These are phyloP conservation scores for Agrocybe chaxingu DNA, from an alignment of 768 basidiomycete species.

Conservation along the genomic window DNA sequence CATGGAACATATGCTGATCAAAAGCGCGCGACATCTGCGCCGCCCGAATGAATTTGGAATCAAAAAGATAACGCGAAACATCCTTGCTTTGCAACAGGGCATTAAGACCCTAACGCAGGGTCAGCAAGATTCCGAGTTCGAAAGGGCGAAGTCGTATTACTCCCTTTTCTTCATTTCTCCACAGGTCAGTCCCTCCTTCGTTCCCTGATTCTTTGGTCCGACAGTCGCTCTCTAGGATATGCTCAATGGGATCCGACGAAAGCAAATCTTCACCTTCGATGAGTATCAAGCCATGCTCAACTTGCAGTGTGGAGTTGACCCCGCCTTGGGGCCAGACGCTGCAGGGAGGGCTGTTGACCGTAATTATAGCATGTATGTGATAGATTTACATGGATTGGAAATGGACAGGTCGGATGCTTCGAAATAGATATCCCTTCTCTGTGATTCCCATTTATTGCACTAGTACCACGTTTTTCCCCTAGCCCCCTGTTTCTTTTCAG, in stretches of 20 bases:
- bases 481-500: not conserved
- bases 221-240: slow-evolving; percentile 51
- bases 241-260: slow-evolving; percentile 64
- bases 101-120: slow-evolving; percentile 73
- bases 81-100: slow-evolving; percentile 88
- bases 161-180: slow-evolving; percentile 73
- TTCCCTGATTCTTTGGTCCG: not conserved
- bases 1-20: slow-evolving; percentile 80
- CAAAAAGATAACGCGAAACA: slow-evolving; percentile 84
- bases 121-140: slow-evolving; percentile 62
- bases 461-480: not conserved
- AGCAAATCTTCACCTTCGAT: slow-evolving; percentile 77
- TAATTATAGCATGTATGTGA: slow-evolving; percentile 84
- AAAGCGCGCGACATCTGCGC: slow-evolving; percentile 67
- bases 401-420: slow-evolving; percentile 41
- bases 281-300: slow-evolving; percentile 91
- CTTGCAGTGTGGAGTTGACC: slow-evolving; percentile 84
- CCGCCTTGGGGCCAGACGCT: slow-evolving; percentile 36
- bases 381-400: slow-evolving; percentile 84
- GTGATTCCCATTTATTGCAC: not conserved
- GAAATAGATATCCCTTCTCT: slow-evolving; percentile 10
- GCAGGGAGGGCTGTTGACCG: slow-evolving; percentile 56
- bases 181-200: slow-evolving; percentile 44
- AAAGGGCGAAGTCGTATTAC: slow-evolving; percentile 78
- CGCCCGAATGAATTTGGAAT: slow-evolving; percentile 73